Evolutionary conservation across 768 basidiomycete genomes (phyloP).

Genomic region (Myochromella boudieri): DNA sequence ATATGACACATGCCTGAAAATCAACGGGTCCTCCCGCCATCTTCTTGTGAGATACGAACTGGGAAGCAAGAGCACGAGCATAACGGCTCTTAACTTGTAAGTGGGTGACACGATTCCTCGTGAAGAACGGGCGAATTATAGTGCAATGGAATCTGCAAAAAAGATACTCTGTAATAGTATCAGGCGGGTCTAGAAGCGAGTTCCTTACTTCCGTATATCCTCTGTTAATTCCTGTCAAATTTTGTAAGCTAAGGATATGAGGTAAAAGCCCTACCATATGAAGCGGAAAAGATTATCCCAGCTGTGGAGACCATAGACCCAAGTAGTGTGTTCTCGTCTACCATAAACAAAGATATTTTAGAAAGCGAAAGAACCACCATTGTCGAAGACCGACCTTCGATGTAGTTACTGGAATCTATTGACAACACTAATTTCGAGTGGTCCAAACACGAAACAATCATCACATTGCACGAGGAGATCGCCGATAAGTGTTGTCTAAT

Average conservation of each 20-base stretch:
- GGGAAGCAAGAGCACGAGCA: slow-evolving; percentile 31
- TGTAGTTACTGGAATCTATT: slow-evolving; percentile 16
- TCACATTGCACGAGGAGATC: neutral
- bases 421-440: slow-evolving; percentile 18
- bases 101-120: slow-evolving; percentile 34
- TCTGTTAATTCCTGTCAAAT: slow-evolving; percentile 20
- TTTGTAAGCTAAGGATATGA: neutral
- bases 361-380: neutral
- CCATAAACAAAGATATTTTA: too few relatives aligned
- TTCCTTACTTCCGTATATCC: slow-evolving; percentile 46
- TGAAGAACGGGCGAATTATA: slow-evolving; percentile 53
- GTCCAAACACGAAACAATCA: slow-evolving; percentile 15
- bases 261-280: slow-evolving; percentile 36
- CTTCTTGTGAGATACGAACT: slow-evolving; percentile 28
- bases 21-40: slow-evolving; percentile 37
- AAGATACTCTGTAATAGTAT: neutral
- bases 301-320: slow-evolving; percentile 10
- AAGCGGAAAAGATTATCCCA: slow-evolving; percentile 52
- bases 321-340: slow-evolving; percentile 8
- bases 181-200: neutral
- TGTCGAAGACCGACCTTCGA: slow-evolving; percentile 12
- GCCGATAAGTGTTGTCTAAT: too few relatives aligned
- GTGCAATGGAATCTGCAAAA: slow-evolving; percentile 44
- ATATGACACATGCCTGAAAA: slow-evolving; percentile 31
- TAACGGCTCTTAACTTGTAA: slow-evolving; percentile 42